phyloP scores from a whole-genome alignment of 306 rosid species.

The Medicago ruthenica region DNA sequence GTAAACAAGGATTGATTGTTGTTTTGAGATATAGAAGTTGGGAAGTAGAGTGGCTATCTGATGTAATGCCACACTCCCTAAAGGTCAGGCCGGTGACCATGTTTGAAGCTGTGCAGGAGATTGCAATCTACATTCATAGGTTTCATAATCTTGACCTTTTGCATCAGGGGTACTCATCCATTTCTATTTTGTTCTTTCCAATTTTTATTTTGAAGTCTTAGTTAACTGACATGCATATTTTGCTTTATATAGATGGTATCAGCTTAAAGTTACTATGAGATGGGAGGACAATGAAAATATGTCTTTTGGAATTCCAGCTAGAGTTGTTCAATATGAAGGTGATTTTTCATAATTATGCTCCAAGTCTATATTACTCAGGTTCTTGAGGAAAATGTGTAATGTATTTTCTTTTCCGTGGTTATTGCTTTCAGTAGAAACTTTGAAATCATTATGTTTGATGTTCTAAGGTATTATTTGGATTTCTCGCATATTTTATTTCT shows the following conservation, averaged over 20 bases:
- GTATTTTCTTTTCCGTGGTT: background rate
- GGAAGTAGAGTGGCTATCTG: slow-evolving; percentile 36
- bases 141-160: slow-evolving; percentile 98
- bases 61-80: slow-evolving; percentile 61
- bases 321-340: slow-evolving; percentile 97
- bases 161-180: slow-evolving; percentile 72
- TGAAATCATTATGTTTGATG: background rate
- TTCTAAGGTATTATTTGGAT: background rate
- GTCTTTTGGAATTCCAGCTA: slow-evolving; percentile 81
- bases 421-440: background rate
- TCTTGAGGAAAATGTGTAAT: slow-evolving; percentile 16
- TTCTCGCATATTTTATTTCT: background rate
- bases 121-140: slow-evolving; percentile 84
- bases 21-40: background rate
- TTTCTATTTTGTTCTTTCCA: background rate
- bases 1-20: slow-evolving; percentile 1
- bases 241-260: slow-evolving; percentile 75
- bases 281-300: slow-evolving; percentile 74
- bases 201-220: background rate
- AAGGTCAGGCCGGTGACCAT: slow-evolving; percentile 63
- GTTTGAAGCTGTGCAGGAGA: slow-evolving; percentile 80
- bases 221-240: slow-evolving; percentile 16
- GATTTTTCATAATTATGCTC: slow-evolving; percentile 27
- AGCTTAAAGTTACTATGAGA: slow-evolving; percentile 74
- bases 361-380: background rate